Evolutionary conservation across 129 eudicot species (phyloP).

Genomic region (Pseudognaphalium luteoalbum): DNA sequence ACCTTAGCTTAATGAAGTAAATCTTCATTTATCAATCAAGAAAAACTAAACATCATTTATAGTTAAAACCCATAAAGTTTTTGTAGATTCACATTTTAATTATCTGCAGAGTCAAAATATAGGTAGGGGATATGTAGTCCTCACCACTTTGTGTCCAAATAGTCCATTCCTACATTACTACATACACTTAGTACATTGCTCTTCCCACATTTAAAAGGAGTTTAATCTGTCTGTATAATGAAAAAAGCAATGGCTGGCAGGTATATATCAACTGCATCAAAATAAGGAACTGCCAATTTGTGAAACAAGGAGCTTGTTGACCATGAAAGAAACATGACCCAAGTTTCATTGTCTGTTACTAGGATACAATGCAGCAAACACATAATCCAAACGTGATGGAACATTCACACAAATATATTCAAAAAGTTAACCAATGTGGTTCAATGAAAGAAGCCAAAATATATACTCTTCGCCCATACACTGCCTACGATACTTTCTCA

Average conservation of each 20-base stretch:
- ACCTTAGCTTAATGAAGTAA: slow-evolving; percentile 10
- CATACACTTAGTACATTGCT: not conserved
- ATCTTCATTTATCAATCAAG: not conserved
- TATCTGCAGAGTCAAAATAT: not conserved
- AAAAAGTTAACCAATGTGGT: not conserved
- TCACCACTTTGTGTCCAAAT: not conserved
- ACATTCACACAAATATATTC: too few species aligned
- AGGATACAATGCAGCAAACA: not conserved
- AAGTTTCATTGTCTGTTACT: not conserved
- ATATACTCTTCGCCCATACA: not conserved
- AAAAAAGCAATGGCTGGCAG: not conserved
- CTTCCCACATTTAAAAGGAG: not conserved
- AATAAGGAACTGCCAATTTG: not conserved
- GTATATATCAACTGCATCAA: not conserved
- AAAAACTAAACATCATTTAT: not conserved
- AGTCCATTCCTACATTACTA: not conserved
- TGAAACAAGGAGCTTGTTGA: not conserved
- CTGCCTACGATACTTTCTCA: not conserved
- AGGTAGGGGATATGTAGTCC: not conserved
- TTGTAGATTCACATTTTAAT: not conserved
- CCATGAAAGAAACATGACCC: not conserved
- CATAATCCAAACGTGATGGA: too few species aligned
- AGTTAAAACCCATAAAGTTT: not conserved
- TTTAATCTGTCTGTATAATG: not conserved
- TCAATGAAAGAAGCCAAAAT: not conserved